Percentiles rank a stretch among this genome's conserved stretches.
These are phyloP conservation scores for Rhizopogon hawkerae DNA, from an alignment of 1,284 basidiomycete species.

Conservation along the genomic window DNA sequence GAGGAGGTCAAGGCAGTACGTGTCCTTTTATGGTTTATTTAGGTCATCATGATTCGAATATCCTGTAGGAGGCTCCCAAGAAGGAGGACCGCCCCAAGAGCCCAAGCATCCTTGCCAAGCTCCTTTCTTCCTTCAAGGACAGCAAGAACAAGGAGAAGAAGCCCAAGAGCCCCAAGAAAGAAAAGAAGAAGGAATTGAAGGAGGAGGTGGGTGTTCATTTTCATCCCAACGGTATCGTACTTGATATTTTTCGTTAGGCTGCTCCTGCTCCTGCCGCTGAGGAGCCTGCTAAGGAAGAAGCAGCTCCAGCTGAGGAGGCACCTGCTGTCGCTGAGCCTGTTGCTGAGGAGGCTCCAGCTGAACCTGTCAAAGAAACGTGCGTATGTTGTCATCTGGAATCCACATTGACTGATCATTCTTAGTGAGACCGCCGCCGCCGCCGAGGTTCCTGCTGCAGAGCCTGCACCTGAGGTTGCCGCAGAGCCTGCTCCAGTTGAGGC, in stretches of 20 bases:
- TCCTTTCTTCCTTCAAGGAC: constrained; percentile 62
- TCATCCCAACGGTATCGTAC: neutral
- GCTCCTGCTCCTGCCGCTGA: constrained; percentile 22
- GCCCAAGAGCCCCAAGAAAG: constrained; percentile 44
- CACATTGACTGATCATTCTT: constrained; percentile 1
- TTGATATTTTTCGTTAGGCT: constrained; percentile 7
- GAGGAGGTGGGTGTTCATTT: constrained; percentile 36
- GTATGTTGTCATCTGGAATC: constrained; percentile 17
- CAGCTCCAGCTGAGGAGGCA: constrained; percentile 28
- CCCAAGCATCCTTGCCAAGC: constrained; percentile 60
- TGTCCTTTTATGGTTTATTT: constrained; percentile 4
- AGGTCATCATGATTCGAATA: constrained; percentile 18
- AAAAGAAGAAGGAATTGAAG: constrained; percentile 71
- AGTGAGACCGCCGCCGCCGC: constrained; percentile 24
- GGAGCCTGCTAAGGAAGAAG: constrained; percentile 36
- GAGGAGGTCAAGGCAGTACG: constrained; percentile 56
- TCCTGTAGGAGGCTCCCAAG: constrained; percentile 41
- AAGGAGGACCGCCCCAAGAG: constrained; percentile 72
- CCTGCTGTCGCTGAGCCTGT: constrained; percentile 29
- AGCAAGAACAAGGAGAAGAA: constrained; percentile 40
- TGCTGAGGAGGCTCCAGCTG: constrained; percentile 36
- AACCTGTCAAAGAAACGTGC: constrained; percentile 53
- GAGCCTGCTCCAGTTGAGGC: constrained; percentile 34
- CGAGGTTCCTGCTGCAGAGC: constrained; percentile 26
- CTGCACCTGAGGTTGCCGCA: constrained; percentile 25